Base-by-base conservation (phyloP, 2,329 filamentous ascomycete species). In the Parafenestella ontariensis region DNA sequence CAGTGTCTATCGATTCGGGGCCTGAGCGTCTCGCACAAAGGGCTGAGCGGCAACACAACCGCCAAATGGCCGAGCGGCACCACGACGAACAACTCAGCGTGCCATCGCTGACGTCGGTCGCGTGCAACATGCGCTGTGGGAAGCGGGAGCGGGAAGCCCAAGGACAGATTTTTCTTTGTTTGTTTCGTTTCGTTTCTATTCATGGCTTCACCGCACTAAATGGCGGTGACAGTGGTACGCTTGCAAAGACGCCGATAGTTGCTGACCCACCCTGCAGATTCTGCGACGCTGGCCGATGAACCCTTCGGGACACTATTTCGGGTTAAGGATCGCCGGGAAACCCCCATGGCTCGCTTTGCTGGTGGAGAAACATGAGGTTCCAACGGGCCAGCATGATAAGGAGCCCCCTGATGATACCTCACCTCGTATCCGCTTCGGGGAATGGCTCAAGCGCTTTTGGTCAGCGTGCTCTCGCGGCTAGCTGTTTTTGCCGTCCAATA, bases 201-300 rank as follows among this genome's bases (percentile, higher is more conserved):
- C 41, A 23, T 36, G 44, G 43, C 36, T 41, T 21, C 31, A 34
- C 24, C 41, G 52, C 45, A 52, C 48, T 55, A 41, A 55, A 47
- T 10, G 45, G 47, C 52, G 42, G 39, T 57, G 54, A 46, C 23
- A 17, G 39, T 57, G 54, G 45, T 29, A 17, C 53, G 49, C 44
- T 53, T 46, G 55, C 53, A 34, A 40, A 40, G 36, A 9, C 20
- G 56, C 44, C 50, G 50, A 56, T 55, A 54, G 39, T 40, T 31
- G 49, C 59, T 47, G 49, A 54, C 50, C 41, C 47, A 37, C 64
- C 54, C 50, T 64, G 56, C 56, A 58, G 46, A 46, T 36, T 60
- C 60, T 65, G 62, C 60, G 46, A 63, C 62, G 54, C 58, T 59
- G 61, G 56, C 56, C 60, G 28, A 18, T 13, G 37, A 28, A 21